Conservation (phyloP, 495 filamentous ascomycete species). For the Neurospora tetrasperma region DNA sequence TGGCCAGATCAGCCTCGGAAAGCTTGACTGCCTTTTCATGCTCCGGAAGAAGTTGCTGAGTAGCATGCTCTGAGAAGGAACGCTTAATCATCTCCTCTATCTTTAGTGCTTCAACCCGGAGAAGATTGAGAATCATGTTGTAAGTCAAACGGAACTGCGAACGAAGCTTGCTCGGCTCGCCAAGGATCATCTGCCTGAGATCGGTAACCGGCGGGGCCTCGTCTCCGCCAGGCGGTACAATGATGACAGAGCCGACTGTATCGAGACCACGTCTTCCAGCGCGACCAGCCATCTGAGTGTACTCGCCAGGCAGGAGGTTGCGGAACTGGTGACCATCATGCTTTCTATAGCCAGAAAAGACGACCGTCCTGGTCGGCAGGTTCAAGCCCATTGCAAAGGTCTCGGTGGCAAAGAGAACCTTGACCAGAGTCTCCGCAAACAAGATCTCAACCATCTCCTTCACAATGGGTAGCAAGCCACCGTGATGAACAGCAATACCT, state of each 20-base stretch:
- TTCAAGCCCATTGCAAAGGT: slow-evolving; percentile 99
- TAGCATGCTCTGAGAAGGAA: slow-evolving; percentile 98
- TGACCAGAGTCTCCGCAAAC: slow-evolving; percentile 89
- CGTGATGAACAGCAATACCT: slow-evolving; percentile 94
- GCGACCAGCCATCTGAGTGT: slow-evolving; percentile 96
- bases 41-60: slow-evolving; percentile 86
- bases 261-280: slow-evolving; percentile 91
- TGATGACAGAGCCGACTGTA: slow-evolving; percentile 84
- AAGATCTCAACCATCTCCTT: slow-evolving; percentile 97
- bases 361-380: slow-evolving; percentile 88
- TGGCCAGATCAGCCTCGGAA: slow-evolving; percentile 84
- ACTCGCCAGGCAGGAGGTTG: slow-evolving; percentile 87
- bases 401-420: slow-evolving; percentile 94
- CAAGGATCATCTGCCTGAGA: slow-evolving; percentile 87
- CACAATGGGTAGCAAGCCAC: slow-evolving; percentile 88
- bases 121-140: slow-evolving; percentile 96
- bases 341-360: slow-evolving; percentile 95
- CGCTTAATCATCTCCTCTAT: slow-evolving; percentile 99
- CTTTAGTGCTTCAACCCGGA: slow-evolving; percentile 92
- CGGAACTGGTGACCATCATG: slow-evolving; percentile 87
- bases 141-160: slow-evolving; percentile 97
- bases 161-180: slow-evolving; percentile 85
- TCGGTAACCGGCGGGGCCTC: slow-evolving; percentile 80
- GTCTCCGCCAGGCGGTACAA: slow-evolving; percentile 64
- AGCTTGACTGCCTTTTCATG: slow-evolving; percentile 88